Evolutionary conservation across 1,284 basidiomycete genomes (phyloP).

Genomic region (Cutaneotrichosporon daszewskae): DNA sequence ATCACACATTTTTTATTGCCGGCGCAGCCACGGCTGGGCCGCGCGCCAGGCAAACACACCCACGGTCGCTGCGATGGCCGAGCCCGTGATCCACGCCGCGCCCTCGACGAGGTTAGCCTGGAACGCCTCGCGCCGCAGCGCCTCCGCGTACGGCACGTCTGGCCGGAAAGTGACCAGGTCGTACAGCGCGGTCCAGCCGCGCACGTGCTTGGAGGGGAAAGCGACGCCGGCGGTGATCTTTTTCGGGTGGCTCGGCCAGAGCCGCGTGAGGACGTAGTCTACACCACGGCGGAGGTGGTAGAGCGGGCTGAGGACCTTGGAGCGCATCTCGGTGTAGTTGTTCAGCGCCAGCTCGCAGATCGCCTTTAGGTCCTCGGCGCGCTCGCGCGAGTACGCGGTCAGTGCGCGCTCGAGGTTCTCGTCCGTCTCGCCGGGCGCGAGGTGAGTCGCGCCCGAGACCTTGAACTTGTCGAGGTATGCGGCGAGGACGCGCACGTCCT

Average conservation of each 20-base stretch:
- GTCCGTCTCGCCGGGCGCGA: slow-evolving; percentile 39
- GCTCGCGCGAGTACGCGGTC: slow-evolving; percentile 66
- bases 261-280: slow-evolving; percentile 57
- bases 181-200: slow-evolving; percentile 87
- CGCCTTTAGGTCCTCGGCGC: slow-evolving; percentile 81
- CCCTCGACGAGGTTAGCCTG: slow-evolving; percentile 35
- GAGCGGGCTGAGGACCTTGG: slow-evolving; percentile 73
- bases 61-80: not conserved
- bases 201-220: slow-evolving; percentile 51
- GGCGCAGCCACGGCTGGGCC: not conserved
- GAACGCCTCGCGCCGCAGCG: slow-evolving; percentile 40
- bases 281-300: slow-evolving; percentile 77
- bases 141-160: slow-evolving; percentile 75
- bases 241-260: slow-evolving; percentile 57
- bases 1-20: too few relatives aligned
- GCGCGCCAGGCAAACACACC: not conserved
- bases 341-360: slow-evolving; percentile 88
- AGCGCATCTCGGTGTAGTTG: slow-evolving; percentile 96
- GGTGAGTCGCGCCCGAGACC: slow-evolving; percentile 51
- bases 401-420: slow-evolving; percentile 61
- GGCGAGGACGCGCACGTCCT: slow-evolving; percentile 87
- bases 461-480: slow-evolving; percentile 65
- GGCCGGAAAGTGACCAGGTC: slow-evolving; percentile 96
- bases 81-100: not conserved
- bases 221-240: slow-evolving; percentile 45